Percentiles rank a stretch among this genome's conserved stretches.
phyloP scores from a whole-genome alignment of 371 early-diverging fungal genomes.

The Mycotypha africana region DNA sequence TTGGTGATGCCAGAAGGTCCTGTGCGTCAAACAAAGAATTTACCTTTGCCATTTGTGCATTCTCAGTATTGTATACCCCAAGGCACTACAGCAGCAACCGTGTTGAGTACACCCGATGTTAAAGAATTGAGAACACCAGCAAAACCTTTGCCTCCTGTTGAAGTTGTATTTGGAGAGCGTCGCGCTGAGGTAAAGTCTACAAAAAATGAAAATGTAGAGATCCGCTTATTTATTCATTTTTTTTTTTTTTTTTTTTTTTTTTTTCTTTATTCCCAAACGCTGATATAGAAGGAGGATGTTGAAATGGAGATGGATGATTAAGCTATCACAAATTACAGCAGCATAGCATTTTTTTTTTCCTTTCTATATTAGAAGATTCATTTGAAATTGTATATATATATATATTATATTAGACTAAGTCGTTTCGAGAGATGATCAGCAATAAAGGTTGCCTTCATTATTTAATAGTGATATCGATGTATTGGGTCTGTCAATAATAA shows the following conservation, averaged over 20 bases:
- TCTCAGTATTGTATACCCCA: slow-evolving; percentile 59
- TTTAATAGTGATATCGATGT: too few species aligned
- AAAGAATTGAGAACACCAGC: slow-evolving; percentile 27
- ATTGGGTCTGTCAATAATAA: too few species aligned
- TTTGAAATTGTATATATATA: too few species aligned
- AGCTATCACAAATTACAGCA: not conserved
- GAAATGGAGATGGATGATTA: slow-evolving; percentile 9
- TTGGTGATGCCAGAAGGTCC: slow-evolving; percentile 73
- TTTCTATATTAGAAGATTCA: too few species aligned
- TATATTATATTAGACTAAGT: too few species aligned
- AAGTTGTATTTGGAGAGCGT: slow-evolving; percentile 34
- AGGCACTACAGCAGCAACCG: slow-evolving; percentile 32
- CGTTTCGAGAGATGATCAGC: too few species aligned
- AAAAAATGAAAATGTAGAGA: not conserved
- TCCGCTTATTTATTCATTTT: not conserved
- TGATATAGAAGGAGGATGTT: slow-evolving; percentile 5
- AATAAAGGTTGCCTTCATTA: too few species aligned
- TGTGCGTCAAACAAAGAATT: slow-evolving; percentile 60
- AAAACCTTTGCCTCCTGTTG: slow-evolving; percentile 14
- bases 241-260: too few species aligned
- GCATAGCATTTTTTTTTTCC: not conserved
- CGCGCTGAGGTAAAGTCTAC: slow-evolving; percentile 21
- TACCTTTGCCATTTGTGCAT: slow-evolving; percentile 66
- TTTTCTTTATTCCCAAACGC: too few species aligned
- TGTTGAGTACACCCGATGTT: slow-evolving; percentile 35